Percentiles rank a stretch among this genome's conserved stretches.
phyloP scores from a whole-genome alignment of 139 green algal genomes.

The Chlamydomonas incerta region DNA sequence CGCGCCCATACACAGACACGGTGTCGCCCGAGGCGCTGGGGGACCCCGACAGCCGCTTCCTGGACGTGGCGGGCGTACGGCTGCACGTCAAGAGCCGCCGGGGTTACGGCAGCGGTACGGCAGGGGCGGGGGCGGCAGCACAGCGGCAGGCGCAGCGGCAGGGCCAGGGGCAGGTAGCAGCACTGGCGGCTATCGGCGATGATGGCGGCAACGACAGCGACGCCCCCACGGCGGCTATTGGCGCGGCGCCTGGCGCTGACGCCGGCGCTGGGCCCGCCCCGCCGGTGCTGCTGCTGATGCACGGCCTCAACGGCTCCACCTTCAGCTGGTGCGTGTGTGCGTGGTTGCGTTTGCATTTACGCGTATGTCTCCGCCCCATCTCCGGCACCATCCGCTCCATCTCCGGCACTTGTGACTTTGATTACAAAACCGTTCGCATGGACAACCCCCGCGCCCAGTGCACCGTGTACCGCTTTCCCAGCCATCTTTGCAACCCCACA shows the following conservation, averaged over 20 bases:
- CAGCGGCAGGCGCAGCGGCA: neutral
- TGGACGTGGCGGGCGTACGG: conserved; percentile 53
- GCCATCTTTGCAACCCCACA: too few relatives aligned
- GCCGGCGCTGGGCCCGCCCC: neutral
- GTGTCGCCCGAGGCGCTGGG: conserved; percentile 55
- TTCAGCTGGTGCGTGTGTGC: conserved; percentile 61
- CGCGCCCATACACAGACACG: conserved; percentile 38
- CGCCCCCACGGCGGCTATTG: neutral
- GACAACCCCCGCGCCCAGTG: too few relatives aligned
- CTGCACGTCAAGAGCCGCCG: conserved; percentile 72
- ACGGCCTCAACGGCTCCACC: conserved; percentile 72
- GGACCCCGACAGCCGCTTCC: conserved; percentile 71
- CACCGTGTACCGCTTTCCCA: too few relatives aligned
- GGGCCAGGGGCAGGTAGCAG: neutral
- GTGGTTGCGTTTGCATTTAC: too few relatives aligned
- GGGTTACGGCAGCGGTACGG: too few relatives aligned
- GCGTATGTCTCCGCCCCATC: too few relatives aligned
- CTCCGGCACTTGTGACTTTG: too few relatives aligned
- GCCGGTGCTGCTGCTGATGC: conserved; percentile 67
- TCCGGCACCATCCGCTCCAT: too few relatives aligned
- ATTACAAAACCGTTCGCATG: too few relatives aligned
- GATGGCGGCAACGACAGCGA: neutral
- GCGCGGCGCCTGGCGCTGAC: too few relatives aligned
- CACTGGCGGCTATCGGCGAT: too few relatives aligned
- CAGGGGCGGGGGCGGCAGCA: neutral